phyloP scores from a whole-genome alignment of 495 filamentous ascomycete genomes.

The Glutinoglossum americanum region DNA sequence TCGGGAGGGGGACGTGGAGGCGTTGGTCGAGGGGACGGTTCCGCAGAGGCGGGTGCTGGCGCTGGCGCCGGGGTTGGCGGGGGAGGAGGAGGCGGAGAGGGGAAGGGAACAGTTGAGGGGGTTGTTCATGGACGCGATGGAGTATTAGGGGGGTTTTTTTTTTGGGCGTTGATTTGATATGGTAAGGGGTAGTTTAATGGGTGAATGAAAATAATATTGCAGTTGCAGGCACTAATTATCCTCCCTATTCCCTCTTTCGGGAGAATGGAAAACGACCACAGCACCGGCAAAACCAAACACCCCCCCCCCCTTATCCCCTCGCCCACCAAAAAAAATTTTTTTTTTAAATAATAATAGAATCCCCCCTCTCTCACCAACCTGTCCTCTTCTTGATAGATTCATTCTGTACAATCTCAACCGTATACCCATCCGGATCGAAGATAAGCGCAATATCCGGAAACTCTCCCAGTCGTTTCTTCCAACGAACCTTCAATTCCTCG shows the following conservation, averaged over 20 bases:
- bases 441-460: slow-evolving; percentile 95
- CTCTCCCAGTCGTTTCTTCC: slow-evolving; percentile 82
- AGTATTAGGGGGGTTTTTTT: slow-evolving; percentile 32
- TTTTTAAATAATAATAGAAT: background rate
- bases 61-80: slow-evolving; percentile 65
- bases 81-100: slow-evolving; percentile 35
- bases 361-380: background rate
- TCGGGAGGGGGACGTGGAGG: slow-evolving; percentile 45
- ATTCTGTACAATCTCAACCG: slow-evolving; percentile 36
- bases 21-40: slow-evolving; percentile 78
- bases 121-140: slow-evolving; percentile 44
- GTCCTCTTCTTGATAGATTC: background rate
- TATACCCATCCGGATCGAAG: slow-evolving; percentile 80
- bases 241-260: too few relatives aligned
- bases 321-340: too few relatives aligned
- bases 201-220: too few relatives aligned
- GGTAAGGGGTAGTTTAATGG: background rate
- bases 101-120: slow-evolving; percentile 43
- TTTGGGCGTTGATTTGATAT: too few relatives aligned
- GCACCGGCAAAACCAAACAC: too few relatives aligned
- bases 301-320: too few relatives aligned
- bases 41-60: slow-evolving; percentile 79
- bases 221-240: too few relatives aligned
- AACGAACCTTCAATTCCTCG: slow-evolving; percentile 59
- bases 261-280: too few relatives aligned